Base-by-base conservation (phyloP, 148 eudicot genomes). In the Selenicereus undatus region DNA sequence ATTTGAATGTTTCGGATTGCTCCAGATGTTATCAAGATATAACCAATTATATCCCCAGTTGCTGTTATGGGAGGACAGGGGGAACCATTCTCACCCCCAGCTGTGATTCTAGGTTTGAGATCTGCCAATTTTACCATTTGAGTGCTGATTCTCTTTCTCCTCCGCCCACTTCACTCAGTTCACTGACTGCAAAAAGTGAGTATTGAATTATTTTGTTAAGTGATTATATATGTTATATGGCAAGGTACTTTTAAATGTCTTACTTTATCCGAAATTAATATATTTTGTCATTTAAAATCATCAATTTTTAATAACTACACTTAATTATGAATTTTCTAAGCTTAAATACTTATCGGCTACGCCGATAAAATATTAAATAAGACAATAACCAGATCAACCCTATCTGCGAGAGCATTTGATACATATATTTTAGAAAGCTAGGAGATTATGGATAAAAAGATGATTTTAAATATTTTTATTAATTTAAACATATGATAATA, bases 1-100 rank as follows among this genome's bases (percentile, higher is more conserved):
- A 84, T 45, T 71, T 84, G 76, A 24, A 75, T 8, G 4, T 10
- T 2, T 0, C 20, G 0, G 69, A 78, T n/a, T 87, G 89, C 77
- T 24, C 27, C 0, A 69, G 48, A 29, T 87, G 89, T 76, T 51
- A 82, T 12, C 68, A 11, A 4, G 30, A 71, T 8, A 5, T 26
- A 6, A 77, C 76, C 2, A 18, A 71, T 45, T 5, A 0, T n/a
- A 10, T 80, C 27, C 68, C 68, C 9, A 62, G 24, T 5, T 62
- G 68, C 68, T 22, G 68, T 52, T n/a, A 24, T 52, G 58, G 58
- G 17, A 52, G 13, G 58, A 13, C 18, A 11, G 58, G 58, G 16
- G 58, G 58, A 12, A 0, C 58, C 0, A 52, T 52, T 14, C 58
- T 52, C 18, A 52, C 58, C 16, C 58, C 58, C 58, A 17, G 18